Evolutionary conservation across 2,329 filamentous ascomycete species (phyloP).

Genomic region (Penicillium sp.): DNA sequence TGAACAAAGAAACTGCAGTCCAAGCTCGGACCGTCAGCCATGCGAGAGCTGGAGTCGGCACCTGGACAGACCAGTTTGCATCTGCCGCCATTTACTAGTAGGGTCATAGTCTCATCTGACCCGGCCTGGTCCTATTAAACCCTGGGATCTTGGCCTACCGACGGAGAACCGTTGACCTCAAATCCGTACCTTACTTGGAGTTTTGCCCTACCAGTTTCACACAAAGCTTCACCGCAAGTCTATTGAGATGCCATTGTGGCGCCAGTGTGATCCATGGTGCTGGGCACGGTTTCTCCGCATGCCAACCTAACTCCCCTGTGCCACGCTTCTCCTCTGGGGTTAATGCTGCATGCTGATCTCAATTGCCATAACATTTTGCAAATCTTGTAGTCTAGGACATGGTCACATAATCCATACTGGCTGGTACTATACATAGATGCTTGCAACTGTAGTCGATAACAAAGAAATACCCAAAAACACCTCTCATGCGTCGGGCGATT

Average conservation of each 20-base stretch:
- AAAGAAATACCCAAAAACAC: slow-evolving; percentile 22
- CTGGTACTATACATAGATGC: slow-evolving; percentile 28
- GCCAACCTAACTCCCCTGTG: background rate
- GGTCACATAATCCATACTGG: slow-evolving; percentile 29
- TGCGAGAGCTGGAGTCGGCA: background rate
- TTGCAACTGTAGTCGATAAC: slow-evolving; percentile 18
- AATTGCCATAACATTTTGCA: background rate
- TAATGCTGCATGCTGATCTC: background rate
- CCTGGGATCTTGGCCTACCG: background rate
- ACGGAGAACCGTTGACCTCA: background rate
- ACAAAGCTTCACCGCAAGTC: background rate
- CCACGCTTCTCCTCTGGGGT: background rate
- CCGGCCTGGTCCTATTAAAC: background rate
- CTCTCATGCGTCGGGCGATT: slow-evolving; percentile 24
- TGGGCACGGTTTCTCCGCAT: background rate
- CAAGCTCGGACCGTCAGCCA: background rate
- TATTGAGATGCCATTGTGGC: background rate
- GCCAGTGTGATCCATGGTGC: background rate
- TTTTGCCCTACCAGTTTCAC: background rate
- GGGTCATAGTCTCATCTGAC: background rate
- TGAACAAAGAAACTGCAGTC: background rate
- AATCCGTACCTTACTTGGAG: background rate
- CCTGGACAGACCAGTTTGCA: background rate
- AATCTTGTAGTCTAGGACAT: slow-evolving; percentile 24
- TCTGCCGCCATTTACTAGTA: background rate